These are phyloP conservation scores for Phytopythium montanum DNA, from an alignment of 352 stramenopile genomes.

Conservation along the genomic window DNA sequence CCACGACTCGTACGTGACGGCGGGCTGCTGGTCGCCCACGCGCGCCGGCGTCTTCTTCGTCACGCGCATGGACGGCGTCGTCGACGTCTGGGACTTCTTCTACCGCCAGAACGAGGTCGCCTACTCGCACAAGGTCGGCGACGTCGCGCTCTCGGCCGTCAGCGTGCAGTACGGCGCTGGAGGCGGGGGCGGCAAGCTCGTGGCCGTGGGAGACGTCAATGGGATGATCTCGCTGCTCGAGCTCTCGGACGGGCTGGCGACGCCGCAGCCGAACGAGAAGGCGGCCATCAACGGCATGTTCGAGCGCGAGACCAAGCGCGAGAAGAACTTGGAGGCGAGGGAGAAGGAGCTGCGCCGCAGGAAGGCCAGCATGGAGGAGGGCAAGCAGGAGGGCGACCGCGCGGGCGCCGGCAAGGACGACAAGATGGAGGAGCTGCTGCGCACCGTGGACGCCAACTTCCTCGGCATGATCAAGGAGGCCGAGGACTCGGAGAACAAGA, in stretches of 20 bases:
- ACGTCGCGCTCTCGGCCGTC: conserved; percentile 90
- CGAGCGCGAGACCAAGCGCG: conserved; percentile 95
- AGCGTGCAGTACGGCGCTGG: conserved; percentile 90
- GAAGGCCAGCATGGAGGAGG: conserved; percentile 82
- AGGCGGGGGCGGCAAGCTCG: conserved; percentile 85
- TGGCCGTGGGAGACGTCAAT: conserved; percentile 94
- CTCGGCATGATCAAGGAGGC: conserved; percentile 95
- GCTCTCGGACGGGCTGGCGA: conserved; percentile 91
- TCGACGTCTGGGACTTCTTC: conserved; percentile 98
- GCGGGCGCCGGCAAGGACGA: conserved; percentile 78
- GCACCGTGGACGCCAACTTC: conserved; percentile 93
- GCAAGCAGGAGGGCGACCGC: conserved; percentile 53
- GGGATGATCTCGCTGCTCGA: conserved; percentile 96
- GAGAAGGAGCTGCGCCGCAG: conserved; percentile 87
- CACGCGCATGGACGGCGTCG: conserved; percentile 95
- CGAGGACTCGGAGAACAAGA: conserved; percentile 90
- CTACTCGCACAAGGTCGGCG: conserved; percentile 96
- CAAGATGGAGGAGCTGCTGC: conserved; percentile 93
- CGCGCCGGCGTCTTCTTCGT: conserved; percentile 96
- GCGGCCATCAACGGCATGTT: conserved; percentile 95
- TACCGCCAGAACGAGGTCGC: conserved; percentile 96
- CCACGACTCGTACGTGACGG: conserved; percentile 94
- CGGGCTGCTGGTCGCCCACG: conserved; percentile 96
- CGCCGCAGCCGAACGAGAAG: conserved; percentile 93
- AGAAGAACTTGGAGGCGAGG: conserved; percentile 93